phyloP scores from a whole-genome alignment of 805 yeast genomes.

The Metschnikowia sp. region DNA sequence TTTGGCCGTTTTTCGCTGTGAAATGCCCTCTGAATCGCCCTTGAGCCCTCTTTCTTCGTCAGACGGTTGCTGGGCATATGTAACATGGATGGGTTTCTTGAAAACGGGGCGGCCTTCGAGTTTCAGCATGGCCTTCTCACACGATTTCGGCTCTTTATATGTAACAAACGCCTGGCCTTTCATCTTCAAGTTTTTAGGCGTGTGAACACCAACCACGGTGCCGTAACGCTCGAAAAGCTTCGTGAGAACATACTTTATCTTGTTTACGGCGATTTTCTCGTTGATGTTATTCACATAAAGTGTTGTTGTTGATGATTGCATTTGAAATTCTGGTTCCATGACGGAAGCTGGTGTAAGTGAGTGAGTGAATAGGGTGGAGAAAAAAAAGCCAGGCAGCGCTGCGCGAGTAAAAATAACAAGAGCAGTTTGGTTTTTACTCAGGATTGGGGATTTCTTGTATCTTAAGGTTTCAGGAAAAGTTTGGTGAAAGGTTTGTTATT shows the following conservation, averaged over 20 bases:
- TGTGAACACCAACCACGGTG: constrained; percentile 46
- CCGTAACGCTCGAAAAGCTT: constrained; percentile 46
- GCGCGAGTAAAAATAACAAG: too few relatives aligned
- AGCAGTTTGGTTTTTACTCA: too few relatives aligned
- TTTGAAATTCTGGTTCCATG: too few relatives aligned
- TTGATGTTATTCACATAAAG: constrained; percentile 72
- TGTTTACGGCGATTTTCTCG: constrained; percentile 58
- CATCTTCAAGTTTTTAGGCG: constrained; percentile 60
- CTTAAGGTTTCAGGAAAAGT: too few relatives aligned
- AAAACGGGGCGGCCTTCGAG: constrained; percentile 41
- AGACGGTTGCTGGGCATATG: constrained; percentile 42
- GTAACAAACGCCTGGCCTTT: constrained; percentile 84
- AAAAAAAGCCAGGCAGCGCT: too few relatives aligned
- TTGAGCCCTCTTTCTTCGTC: constrained; percentile 29
- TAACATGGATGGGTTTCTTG: constrained; percentile 47
- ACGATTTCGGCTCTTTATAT: constrained; percentile 39
- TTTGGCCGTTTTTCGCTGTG: constrained; percentile 20
- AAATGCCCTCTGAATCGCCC: constrained; percentile 9
- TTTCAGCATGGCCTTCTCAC: constrained; percentile 44
- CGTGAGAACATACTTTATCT: constrained; percentile 43
- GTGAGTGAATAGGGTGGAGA: too few relatives aligned
- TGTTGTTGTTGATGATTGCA: constrained; percentile 14
- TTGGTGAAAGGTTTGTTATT: too few relatives aligned
- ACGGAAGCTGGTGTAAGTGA: too few relatives aligned
- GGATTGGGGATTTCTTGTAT: too few relatives aligned